Percentiles rank a stretch among this genome's conserved stretches.
These are phyloP conservation scores for Blastocystis hominis DNA, from an alignment of 352 stramenopile genomes.

Conservation along the genomic window DNA sequence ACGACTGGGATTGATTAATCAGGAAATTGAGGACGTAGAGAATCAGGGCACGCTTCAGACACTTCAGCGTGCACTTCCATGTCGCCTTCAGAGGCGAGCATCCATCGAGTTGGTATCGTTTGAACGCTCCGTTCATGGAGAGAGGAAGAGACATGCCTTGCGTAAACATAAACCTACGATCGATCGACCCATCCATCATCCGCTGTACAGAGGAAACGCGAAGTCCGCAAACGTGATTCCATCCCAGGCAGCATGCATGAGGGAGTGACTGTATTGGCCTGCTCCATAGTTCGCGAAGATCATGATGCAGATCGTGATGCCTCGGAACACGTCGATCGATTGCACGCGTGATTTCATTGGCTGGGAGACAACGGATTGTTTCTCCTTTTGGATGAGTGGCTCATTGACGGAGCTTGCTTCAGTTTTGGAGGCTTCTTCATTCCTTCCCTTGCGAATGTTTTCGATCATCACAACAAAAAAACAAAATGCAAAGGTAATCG, in stretches of 20 bases:
- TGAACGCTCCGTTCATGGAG: neutral
- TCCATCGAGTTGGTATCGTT: neutral
- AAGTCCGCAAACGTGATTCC: conserved; percentile 40
- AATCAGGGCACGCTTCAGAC: conserved; percentile 32
- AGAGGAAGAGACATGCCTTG: conserved; percentile 39
- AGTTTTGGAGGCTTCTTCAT: neutral
- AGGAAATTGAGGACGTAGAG: conserved; percentile 39
- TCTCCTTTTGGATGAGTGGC: neutral
- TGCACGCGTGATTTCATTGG: neutral
- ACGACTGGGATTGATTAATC: neutral
- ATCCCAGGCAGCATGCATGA: conserved; percentile 31
- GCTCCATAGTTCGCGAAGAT: conserved; percentile 52
- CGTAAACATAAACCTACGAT: conserved; percentile 41
- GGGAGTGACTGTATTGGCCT: neutral
- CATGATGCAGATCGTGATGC: conserved; percentile 20
- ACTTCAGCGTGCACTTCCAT: conserved; percentile 3
- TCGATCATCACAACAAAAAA: neutral
- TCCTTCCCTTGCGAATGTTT: neutral
- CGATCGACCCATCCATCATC: too few species aligned
- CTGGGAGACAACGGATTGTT: neutral
- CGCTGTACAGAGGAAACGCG: conserved; percentile 5
- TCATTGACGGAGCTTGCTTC: neutral
- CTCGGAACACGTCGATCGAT: conserved; percentile 41
- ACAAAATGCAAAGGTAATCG: neutral
- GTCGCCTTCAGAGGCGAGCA: conserved; percentile 13